Percentiles rank a stretch among this genome's conserved stretches.
Evolutionary conservation across 768 basidiomycete species (phyloP).

Genomic region (Naganishia randhawae): DNA sequence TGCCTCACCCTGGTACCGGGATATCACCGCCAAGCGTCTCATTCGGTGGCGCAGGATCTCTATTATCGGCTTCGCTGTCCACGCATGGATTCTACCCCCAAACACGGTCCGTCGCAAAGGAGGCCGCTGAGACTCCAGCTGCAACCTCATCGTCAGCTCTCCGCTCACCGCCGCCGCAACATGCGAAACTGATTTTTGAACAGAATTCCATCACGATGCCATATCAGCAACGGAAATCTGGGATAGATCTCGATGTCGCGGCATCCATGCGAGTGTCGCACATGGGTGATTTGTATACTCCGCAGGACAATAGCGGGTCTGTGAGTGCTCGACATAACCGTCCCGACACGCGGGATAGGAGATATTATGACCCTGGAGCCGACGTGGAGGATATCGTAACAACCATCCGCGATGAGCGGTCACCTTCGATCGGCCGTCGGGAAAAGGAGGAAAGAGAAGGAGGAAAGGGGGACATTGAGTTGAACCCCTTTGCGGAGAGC

Average conservation of each 20-base stretch:
- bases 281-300: constrained; percentile 16
- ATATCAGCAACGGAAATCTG: constrained; percentile 10
- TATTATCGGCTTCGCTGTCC: constrained; percentile 14
- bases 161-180: not conserved
- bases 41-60: constrained; percentile 17
- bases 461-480: constrained; percentile 26
- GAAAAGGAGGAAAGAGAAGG: constrained; percentile 23
- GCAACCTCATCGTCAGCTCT: not conserved
- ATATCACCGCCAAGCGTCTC: constrained; percentile 7
- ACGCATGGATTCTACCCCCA: constrained; percentile 18
- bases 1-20: not conserved
- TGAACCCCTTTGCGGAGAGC: constrained; percentile 30
- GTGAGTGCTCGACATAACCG: not conserved
- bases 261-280: constrained; percentile 26
- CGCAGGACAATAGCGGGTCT: not conserved
- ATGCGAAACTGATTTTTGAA: constrained; percentile 1
- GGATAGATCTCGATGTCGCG: constrained; percentile 31
- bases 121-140: not conserved
- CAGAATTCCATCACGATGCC: constrained; percentile 25
- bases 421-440: constrained; percentile 4
- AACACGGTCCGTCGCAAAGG: not conserved
- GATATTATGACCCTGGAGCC: constrained; percentile 17
- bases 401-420: not conserved
- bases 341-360: constrained; percentile 14
- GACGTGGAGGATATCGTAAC: constrained; percentile 1